phyloP scores from a whole-genome alignment of 768 basidiomycete species.

The Lactifluus rugatus region DNA sequence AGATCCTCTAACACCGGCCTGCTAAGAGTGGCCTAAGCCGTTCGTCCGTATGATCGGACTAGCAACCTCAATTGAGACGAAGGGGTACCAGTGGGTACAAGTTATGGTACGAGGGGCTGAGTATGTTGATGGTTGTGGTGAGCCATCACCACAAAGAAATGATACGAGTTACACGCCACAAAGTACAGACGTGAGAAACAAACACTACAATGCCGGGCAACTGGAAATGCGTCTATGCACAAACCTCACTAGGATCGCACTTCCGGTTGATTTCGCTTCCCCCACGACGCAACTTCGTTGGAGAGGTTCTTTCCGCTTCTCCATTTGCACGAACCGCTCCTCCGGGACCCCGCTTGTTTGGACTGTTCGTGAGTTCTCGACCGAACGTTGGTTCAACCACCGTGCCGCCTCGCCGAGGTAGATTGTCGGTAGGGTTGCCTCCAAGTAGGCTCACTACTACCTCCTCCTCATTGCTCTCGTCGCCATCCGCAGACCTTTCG shows the following conservation, averaged over 20 bases:
- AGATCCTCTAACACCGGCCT: too few species aligned
- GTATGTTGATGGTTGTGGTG: too few species aligned
- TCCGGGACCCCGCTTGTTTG: slow-evolving; percentile 7
- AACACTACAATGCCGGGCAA: background rate
- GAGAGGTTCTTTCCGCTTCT: slow-evolving; percentile 23
- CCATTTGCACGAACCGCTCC: slow-evolving; percentile 4
- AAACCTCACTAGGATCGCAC: background rate
- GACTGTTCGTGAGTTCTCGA: slow-evolving; percentile 18
- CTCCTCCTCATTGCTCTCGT: slow-evolving; percentile 23
- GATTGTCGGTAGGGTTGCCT: background rate
- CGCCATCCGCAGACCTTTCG: background rate
- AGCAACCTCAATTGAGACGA: background rate
- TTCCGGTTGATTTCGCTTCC: slow-evolving; percentile 1
- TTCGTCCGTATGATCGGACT: background rate
- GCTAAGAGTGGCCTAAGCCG: too few species aligned
- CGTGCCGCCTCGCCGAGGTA: slow-evolving; percentile 18
- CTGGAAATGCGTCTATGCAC: background rate
- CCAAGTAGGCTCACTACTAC: slow-evolving; percentile 13
- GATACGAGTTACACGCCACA: background rate
- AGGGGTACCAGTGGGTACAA: background rate
- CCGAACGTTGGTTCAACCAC: slow-evolving; percentile 8
- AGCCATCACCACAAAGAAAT: background rate
- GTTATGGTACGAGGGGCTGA: too few species aligned
- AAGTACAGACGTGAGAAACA: background rate
- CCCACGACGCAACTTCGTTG: slow-evolving; percentile 33